Evolutionary conservation across 2,329 filamentous ascomycete species (phyloP), one percentile per base, ranked within the genome.

Genomic region (Herpotrichia juniperi): DNA sequence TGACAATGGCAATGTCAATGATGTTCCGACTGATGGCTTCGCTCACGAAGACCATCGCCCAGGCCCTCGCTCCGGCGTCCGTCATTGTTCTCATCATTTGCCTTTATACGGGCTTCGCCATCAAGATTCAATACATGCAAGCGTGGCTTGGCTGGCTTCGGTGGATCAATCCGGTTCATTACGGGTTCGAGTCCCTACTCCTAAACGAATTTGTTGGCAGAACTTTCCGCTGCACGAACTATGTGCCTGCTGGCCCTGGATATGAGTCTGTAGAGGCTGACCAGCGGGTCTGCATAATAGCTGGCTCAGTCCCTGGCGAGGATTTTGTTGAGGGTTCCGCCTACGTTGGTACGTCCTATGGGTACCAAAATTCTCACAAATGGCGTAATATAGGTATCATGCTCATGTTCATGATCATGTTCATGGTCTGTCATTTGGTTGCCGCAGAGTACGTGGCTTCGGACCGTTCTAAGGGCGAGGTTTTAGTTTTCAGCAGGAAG

Each of bases 121-220:
- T 83, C 47, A 79, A 80, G 7, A 73, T 72, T 1, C 68, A 59
- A 17, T 81, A 93, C 74, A 94, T 91, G 88, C 81, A 88, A 6
- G 83, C 78, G 1, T 96, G 91, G 90, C 89, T 88, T 62, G 81
- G 86, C 53, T 96, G 91, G 91, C 84, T 96, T 56, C 89, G 88
- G 68, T 93, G 90, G 68, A 77, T 94, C 32, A 87, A 96, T 55
- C 90, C 90, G 2, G 81, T 96, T 10, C 85, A 84, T 1, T 96
- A 96, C 58, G 85, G 86, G 0, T 96, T 96, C 65, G 91, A 96
- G 71, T 79, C 86, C 0, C 79, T 96, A 22, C 88, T 93, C 82
- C 82, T 90, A 57, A 96, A 96, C 73, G 92, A 96, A 72, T 96
- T 96, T 62, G 73, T 85, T 60, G 76, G 78, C 53, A 83, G 87